Evolutionary conservation across 257 asterid species (phyloP).

Genomic region (Forsythia suspensa): DNA sequence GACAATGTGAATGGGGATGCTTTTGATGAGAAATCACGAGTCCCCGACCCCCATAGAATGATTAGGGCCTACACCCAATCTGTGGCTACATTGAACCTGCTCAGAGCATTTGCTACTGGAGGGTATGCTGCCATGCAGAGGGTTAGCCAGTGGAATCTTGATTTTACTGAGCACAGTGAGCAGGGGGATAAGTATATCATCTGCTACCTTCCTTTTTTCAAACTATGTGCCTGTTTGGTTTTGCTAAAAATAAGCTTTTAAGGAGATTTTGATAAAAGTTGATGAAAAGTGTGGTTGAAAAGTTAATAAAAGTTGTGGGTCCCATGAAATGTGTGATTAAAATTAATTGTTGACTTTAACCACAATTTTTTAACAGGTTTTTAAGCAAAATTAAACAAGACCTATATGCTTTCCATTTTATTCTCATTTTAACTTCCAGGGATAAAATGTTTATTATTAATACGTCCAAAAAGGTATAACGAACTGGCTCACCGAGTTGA

Average conservation of each 20-base stretch:
- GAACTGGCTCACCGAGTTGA: not conserved
- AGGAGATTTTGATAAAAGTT: too few species aligned
- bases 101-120: slow-evolving; percentile 14
- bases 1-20: not conserved
- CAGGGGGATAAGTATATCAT: slow-evolving; percentile 8
- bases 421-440: not conserved
- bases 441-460: not conserved
- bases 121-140: not conserved
- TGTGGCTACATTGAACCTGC: slow-evolving; percentile 6
- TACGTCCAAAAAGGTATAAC: not conserved
- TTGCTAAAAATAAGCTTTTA: too few species aligned
- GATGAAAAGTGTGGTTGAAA: too few species aligned
- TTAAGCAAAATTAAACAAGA: too few species aligned
- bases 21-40: slow-evolving; percentile 6
- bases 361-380: too few species aligned
- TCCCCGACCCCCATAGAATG: slow-evolving; percentile 9
- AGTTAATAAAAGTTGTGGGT: too few species aligned
- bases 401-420: not conserved
- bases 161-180: not conserved
- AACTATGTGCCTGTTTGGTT: too few species aligned
- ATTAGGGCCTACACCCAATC: slow-evolving; percentile 13
- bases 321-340: too few species aligned
- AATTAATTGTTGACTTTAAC: too few species aligned
- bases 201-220: too few species aligned
- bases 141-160: not conserved